Conservation (phyloP, 163 green algal species). For the Chlamydomonas reinhardtii region DNA sequence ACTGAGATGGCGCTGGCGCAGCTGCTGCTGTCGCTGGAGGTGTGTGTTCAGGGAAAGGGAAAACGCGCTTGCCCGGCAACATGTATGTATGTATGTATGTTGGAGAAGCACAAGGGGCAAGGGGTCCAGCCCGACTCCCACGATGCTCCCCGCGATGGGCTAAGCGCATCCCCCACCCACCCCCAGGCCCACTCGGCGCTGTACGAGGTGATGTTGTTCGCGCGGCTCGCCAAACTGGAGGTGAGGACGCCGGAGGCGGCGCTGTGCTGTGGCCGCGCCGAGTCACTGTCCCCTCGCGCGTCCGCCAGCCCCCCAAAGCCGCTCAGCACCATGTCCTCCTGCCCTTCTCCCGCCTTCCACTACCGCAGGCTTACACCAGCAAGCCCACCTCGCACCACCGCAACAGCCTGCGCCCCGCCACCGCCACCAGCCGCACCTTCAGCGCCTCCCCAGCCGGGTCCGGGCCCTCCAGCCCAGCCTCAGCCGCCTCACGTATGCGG, state of each 20-base stretch:
- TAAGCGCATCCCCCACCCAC: too few relatives aligned
- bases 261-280: too few relatives aligned
- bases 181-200: constrained; percentile 24
- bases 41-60: not conserved
- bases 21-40: constrained; percentile 41
- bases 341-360: not conserved
- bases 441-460: not conserved
- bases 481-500: not conserved
- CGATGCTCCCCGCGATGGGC: too few relatives aligned
- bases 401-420: not conserved
- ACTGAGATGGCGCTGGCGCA: constrained; percentile 32
- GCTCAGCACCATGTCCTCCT: too few relatives aligned
- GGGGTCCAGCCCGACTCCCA: too few relatives aligned
- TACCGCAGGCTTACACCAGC: not conserved
- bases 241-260: not conserved
- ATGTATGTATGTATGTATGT: too few relatives aligned
- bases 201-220: constrained; percentile 51
- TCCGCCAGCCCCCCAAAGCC: too few relatives aligned
- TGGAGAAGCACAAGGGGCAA: too few relatives aligned
- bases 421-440: not conserved
- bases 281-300: too few relatives aligned
- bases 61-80: too few relatives aligned
- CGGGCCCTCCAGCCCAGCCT: not conserved
- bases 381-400: not conserved
- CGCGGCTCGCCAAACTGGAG: constrained; percentile 6